Conservation (phyloP, 768 basidiomycete genomes). For the Filobasidium floriforme region DNA sequence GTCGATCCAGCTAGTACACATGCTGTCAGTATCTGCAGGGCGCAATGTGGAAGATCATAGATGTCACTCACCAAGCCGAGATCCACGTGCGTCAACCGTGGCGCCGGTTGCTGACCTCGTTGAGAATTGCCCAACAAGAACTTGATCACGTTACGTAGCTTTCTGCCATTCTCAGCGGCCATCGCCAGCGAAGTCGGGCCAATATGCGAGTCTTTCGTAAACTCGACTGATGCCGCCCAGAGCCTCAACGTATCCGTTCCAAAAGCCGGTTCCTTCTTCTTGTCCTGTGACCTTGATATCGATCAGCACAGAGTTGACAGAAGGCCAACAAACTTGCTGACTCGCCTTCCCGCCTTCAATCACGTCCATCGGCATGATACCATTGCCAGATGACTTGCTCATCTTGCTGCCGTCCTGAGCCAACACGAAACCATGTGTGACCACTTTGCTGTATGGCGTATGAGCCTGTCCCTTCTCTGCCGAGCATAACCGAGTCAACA, state of each 20-base stretch:
- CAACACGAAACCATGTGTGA: conserved; percentile 95
- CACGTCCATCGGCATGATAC: conserved; percentile 72
- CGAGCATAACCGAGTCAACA: conserved; percentile 67
- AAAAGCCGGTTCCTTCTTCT: conserved; percentile 66
- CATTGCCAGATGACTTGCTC: conserved; percentile 95
- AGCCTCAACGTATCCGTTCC: conserved; percentile 79
- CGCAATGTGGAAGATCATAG: background rate
- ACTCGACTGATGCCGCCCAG: conserved; percentile 88
- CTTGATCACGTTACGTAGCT: conserved; percentile 74
- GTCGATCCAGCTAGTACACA: conserved; percentile 63
- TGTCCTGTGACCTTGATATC: conserved; percentile 49
- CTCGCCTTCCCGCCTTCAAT: conserved; percentile 67
- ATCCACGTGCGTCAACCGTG: conserved; percentile 45
- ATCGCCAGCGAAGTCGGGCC: conserved; percentile 69
- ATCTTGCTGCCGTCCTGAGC: conserved; percentile 85
- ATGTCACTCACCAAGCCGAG: conserved; percentile 58
- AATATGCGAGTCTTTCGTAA: conserved; percentile 78
- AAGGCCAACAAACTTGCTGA: background rate
- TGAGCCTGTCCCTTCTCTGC: conserved; percentile 26
- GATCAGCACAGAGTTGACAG: background rate
- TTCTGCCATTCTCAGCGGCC: conserved; percentile 66
- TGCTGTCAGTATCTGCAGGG: background rate
- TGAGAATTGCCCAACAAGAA: conserved; percentile 78
- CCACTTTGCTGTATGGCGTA: conserved; percentile 65
- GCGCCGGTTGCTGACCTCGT: conserved; percentile 33